Percentiles rank a stretch among this genome's conserved stretches.
These are phyloP conservation scores for Cryptosporidium xiaoi DNA, from an alignment of 169 alveolate genomes.

Conservation along the genomic window DNA sequence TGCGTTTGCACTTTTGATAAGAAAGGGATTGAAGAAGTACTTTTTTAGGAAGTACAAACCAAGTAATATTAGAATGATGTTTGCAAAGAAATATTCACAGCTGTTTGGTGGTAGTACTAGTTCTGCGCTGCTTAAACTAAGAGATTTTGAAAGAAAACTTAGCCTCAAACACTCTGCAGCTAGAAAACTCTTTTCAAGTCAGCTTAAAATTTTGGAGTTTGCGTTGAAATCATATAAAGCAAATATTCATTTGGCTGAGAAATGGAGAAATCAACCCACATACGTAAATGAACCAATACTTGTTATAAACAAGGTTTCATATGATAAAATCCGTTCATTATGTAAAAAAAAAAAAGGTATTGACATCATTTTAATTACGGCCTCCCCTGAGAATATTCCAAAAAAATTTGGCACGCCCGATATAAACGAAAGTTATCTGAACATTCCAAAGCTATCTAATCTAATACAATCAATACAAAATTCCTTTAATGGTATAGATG, in stretches of 20 bases:
- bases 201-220: neutral
- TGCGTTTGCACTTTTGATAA: conserved; percentile 8
- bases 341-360: conserved; percentile 15
- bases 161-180: conserved; percentile 64
- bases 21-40: neutral
- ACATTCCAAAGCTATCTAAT: neutral
- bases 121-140: conserved; percentile 36
- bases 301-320: conserved; percentile 10
- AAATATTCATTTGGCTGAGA: conserved; percentile 7
- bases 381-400: conserved; percentile 33
- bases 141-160: conserved; percentile 39
- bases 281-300: conserved; percentile 41
- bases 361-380: conserved; percentile 35
- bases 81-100: conserved; percentile 25
- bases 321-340: neutral
- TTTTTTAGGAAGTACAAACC: conserved; percentile 44
- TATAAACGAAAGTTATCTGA: conserved; percentile 10
- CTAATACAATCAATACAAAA: conserved; percentile 26
- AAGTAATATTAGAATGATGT: conserved; percentile 18
- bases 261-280: conserved; percentile 70
- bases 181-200: conserved; percentile 19
- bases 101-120: conserved; percentile 49
- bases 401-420: conserved; percentile 39
- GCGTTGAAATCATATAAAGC: conserved; percentile 22
- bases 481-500: neutral